A percentile compares a stretch with the other conserved stretches of the same genome.
These are phyloP conservation scores for Ogataea glucozyma DNA, from an alignment of 805 yeast genomes.

Conservation along the genomic window DNA sequence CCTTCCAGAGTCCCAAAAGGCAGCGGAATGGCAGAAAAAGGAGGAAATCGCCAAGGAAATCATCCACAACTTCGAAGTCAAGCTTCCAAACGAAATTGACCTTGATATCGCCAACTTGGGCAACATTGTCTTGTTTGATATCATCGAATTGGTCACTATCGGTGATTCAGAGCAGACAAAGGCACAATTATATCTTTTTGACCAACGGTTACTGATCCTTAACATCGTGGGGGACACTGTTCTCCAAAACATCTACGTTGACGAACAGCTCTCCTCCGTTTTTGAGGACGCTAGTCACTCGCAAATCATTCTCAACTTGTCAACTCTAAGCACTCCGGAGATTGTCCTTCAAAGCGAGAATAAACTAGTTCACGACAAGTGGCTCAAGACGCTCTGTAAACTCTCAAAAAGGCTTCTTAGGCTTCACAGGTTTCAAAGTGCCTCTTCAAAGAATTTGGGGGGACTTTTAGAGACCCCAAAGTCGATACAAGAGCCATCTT, in stretches of 20 bases:
- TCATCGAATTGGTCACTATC: slow-evolving; percentile 18
- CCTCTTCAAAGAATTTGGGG: slow-evolving; percentile 1
- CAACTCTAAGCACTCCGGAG: slow-evolving; percentile 29
- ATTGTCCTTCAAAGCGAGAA: slow-evolving; percentile 22
- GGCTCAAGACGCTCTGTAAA: slow-evolving; percentile 30
- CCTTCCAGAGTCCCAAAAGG: slow-evolving; percentile 20
- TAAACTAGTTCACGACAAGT: slow-evolving; percentile 29
- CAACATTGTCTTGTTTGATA: slow-evolving; percentile 28
- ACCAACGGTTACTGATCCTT: slow-evolving; percentile 24
- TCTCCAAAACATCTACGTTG: slow-evolving; percentile 20
- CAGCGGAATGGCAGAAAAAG: slow-evolving; percentile 21
- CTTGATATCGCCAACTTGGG: slow-evolving; percentile 30
- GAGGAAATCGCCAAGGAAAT: slow-evolving; percentile 25
- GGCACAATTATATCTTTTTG: slow-evolving; percentile 28
- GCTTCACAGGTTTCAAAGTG: no score
- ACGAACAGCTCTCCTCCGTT: slow-evolving; percentile 28
- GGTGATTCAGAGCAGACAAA: slow-evolving; percentile 6
- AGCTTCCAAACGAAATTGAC: slow-evolving; percentile 7
- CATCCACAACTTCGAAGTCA: slow-evolving; percentile 20
- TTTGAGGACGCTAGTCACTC: slow-evolving; percentile 16
- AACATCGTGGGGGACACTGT: slow-evolving; percentile 20
- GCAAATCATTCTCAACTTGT: slow-evolving; percentile 27
- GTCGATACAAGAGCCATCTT: slow-evolving; percentile 7
- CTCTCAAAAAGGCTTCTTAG: slow-evolving; percentile 17
- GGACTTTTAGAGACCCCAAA: slow-evolving; percentile 5